Conservation (phyloP, 768 basidiomycete genomes). For the Lactarius pseudohatsudake region DNA sequence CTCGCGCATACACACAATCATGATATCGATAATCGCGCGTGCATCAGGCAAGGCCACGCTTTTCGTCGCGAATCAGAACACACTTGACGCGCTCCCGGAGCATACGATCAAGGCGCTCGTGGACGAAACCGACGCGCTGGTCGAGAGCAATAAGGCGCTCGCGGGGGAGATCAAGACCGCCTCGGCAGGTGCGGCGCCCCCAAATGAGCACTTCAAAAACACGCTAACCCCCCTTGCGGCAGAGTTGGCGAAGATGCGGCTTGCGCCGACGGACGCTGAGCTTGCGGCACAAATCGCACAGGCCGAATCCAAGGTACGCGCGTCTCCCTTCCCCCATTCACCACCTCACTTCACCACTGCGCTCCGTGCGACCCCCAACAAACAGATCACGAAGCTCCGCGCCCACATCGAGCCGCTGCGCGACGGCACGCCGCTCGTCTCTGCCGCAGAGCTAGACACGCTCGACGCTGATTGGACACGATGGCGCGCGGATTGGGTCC, state of each 20-base stretch:
- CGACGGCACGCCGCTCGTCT: conserved; percentile 63
- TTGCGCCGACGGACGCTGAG: conserved; percentile 67
- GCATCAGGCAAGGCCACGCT: conserved; percentile 76
- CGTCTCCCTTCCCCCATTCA: conserved; percentile 19
- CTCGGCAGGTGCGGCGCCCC: conserved; percentile 42
- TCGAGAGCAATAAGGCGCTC: conserved; percentile 59
- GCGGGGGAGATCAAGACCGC: conserved; percentile 51
- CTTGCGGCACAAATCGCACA: conserved; percentile 55
- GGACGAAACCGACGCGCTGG: conserved; percentile 51
- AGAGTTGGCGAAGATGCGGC: conserved; percentile 68
- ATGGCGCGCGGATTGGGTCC: conserved; percentile 82
- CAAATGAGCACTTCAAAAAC: conserved; percentile 27
- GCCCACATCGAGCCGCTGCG: conserved; percentile 63
- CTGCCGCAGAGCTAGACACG: conserved; percentile 64
- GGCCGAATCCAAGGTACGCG: conserved; percentile 52
- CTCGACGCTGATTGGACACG: conserved; percentile 73
- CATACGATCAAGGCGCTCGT: conserved; percentile 63
- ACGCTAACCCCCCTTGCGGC: conserved; percentile 1
- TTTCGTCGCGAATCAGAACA: conserved; percentile 82
- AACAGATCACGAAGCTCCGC: conserved; percentile 50
- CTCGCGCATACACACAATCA: conserved; percentile 6
- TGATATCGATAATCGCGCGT: background rate
- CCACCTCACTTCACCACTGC: background rate
- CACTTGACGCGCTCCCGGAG: conserved; percentile 61
- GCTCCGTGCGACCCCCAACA: background rate